Conservation (phyloP, 768 basidiomycete genomes). For the Boletus subcaerulescens region DNA sequence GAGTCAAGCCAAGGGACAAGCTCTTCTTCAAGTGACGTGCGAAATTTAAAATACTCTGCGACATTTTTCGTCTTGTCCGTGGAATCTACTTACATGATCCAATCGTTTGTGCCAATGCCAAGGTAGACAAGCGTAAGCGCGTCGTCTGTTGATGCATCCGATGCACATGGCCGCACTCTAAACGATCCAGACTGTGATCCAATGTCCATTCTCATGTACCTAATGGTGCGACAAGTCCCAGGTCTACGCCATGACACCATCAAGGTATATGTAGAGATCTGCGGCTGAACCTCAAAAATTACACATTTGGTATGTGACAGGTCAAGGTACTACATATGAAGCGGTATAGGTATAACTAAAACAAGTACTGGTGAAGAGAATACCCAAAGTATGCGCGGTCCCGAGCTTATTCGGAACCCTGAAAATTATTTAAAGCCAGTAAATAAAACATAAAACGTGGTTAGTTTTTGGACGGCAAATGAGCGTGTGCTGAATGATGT, state of each 20-base stretch:
- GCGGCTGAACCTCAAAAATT: neutral
- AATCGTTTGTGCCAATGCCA: neutral
- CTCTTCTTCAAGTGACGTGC: constrained; percentile 42
- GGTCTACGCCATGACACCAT: constrained; percentile 5
- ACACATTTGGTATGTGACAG: constrained; percentile 11
- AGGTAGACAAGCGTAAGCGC: constrained; percentile 1
- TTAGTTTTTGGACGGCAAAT: neutral
- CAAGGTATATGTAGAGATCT: constrained; percentile 2
- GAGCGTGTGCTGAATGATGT: constrained; percentile 13
- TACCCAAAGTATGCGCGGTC: constrained; percentile 12
- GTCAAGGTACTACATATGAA: constrained; percentile 5
- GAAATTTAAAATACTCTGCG: neutral
- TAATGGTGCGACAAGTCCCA: neutral
- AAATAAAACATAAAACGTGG: constrained; percentile 21
- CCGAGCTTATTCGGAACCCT: constrained; percentile 12
- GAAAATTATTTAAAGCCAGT: constrained; percentile 14
- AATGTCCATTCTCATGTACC: constrained; percentile 11
- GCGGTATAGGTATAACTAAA: constrained; percentile 8
- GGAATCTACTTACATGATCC: neutral
- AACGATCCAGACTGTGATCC: neutral
- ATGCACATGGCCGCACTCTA: neutral
- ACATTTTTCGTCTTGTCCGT: neutral
- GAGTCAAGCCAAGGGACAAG: constrained; percentile 32
- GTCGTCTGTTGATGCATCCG: neutral
- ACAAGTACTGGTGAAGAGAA: neutral